Evolutionary conservation across 208 protist species (phyloP).

Genomic region (Leishmania aethiopica): DNA sequence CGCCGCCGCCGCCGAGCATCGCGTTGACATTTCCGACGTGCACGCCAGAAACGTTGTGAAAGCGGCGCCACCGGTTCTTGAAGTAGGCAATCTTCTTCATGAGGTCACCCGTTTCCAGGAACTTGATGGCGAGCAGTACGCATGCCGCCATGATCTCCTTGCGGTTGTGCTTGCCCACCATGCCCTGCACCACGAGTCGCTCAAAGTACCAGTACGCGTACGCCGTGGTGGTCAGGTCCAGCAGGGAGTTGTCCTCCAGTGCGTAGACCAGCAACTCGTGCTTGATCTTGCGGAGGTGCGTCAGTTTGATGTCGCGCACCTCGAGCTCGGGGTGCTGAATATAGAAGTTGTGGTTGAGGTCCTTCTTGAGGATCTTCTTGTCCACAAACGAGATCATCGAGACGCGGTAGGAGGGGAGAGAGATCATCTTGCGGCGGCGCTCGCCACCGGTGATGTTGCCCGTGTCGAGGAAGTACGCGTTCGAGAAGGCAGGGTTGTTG

Average conservation of each 20-base stretch:
- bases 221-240: slow-evolving; percentile 75
- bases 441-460: slow-evolving; percentile 87
- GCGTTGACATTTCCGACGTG: slow-evolving; percentile 27
- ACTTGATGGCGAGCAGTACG: slow-evolving; percentile 82
- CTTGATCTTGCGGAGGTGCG: slow-evolving; percentile 76
- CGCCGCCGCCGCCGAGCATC: slow-evolving; percentile 37
- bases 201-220: slow-evolving; percentile 92
- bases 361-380: slow-evolving; percentile 86
- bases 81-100: slow-evolving; percentile 76
- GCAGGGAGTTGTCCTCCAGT: slow-evolving; percentile 62
- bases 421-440: slow-evolving; percentile 80
- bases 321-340: slow-evolving; percentile 85
- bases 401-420: slow-evolving; percentile 72
- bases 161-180: slow-evolving; percentile 84
- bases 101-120: slow-evolving; percentile 81
- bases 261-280: slow-evolving; percentile 74
- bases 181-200: slow-evolving; percentile 72
- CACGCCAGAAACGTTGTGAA: slow-evolving; percentile 40
- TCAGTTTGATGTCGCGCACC: slow-evolving; percentile 84
- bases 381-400: slow-evolving; percentile 87
- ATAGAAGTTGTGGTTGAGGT: slow-evolving; percentile 88
- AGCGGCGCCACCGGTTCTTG: slow-evolving; percentile 55
- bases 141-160: slow-evolving; percentile 70
- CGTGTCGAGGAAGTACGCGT: slow-evolving; percentile 83
- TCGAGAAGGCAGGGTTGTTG: slow-evolving; percentile 67